A percentile compares a stretch with the other conserved stretches of the same genome.
Evolutionary conservation across 1,139 yeast genomes (phyloP).

Genomic region (Sugiyamaella pinicola): DNA sequence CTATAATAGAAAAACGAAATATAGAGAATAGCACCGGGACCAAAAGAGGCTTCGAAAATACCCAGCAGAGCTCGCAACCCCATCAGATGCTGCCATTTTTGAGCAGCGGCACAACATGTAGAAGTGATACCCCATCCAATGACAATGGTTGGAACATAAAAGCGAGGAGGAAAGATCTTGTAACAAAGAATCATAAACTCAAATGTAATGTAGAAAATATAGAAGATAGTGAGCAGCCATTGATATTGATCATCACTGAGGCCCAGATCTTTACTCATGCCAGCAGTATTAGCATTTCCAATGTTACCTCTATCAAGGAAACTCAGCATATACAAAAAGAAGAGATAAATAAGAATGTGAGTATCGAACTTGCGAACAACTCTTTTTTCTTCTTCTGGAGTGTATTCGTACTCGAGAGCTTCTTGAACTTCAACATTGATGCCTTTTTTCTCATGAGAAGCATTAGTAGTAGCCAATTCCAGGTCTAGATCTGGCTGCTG

Average conservation of each 20-base stretch:
- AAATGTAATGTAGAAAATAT: conserved; percentile 39
- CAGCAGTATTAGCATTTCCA: conserved; percentile 51
- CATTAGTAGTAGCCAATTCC: conserved; percentile 11
- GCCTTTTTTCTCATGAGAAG: conserved; percentile 11
- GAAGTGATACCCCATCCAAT: conserved; percentile 38
- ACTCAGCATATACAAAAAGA: conserved; percentile 22
- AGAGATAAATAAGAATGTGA: conserved; percentile 19
- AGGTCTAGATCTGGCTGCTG: conserved; percentile 3
- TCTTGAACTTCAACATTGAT: conserved; percentile 18
- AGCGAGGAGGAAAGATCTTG: conserved; percentile 32
- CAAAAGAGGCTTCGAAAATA: conserved; percentile 37
- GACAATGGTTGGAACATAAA: conserved; percentile 35
- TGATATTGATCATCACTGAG: conserved; percentile 48
- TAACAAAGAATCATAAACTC: conserved; percentile 30
- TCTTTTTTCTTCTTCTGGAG: conserved; percentile 28
- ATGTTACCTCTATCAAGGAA: conserved; percentile 51
- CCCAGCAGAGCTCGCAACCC: conserved; percentile 37
- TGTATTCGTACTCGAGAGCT: conserved; percentile 25
- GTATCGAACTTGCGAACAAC: conserved; percentile 24
- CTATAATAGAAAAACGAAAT: conserved; percentile 38
- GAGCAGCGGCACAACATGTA: conserved; percentile 32
- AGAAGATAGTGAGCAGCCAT: conserved; percentile 35
- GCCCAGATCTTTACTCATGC: conserved; percentile 51
- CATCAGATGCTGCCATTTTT: conserved; percentile 33
- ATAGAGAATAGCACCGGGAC: conserved; percentile 42